A percentile compares a stretch with the other conserved stretches of the same genome.
Evolutionary conservation across 2,329 filamentous ascomycete genomes (phyloP).

Genomic region (Apiospora saccharicola): DNA sequence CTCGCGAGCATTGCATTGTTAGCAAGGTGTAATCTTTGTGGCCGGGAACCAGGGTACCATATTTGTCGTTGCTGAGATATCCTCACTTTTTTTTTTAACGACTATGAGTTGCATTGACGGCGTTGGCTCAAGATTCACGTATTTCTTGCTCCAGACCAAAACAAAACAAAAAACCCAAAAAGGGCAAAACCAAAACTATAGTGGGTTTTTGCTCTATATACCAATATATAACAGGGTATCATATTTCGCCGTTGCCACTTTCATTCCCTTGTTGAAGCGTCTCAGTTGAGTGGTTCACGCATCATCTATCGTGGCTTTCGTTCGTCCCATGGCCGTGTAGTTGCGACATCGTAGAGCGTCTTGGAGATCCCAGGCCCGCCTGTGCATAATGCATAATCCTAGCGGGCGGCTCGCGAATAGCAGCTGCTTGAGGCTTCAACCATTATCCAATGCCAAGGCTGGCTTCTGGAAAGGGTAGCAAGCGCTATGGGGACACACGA

Average conservation of each 20-base stretch:
- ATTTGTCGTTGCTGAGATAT: slow-evolving; percentile 5
- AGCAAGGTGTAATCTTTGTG: neutral
- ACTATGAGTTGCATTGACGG: slow-evolving; percentile 9
- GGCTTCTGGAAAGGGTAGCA: neutral
- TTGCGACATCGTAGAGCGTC: no score
- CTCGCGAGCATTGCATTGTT: slow-evolving; percentile 2
- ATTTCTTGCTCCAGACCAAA: neutral
- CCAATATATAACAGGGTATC: slow-evolving; percentile 10
- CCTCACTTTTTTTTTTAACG: slow-evolving; percentile 3
- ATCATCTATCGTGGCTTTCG: no score
- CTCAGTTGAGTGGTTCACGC: no score
- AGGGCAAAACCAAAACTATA: neutral
- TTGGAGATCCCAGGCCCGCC: neutral
- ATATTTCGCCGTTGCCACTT: neutral
- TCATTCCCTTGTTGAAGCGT: no score
- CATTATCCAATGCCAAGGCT: neutral
- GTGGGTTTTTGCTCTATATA: slow-evolving; percentile 4
- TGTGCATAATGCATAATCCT: no score
- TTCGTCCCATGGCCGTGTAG: neutral
- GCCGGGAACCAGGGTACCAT: neutral
- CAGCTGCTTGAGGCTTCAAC: neutral
- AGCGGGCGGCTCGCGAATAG: neutral
- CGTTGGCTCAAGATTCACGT: slow-evolving; percentile 1
- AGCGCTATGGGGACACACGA: neutral
- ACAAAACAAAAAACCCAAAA: neutral